phyloP scores from a whole-genome alignment of 176 grass and related monocot genomes.

The Aegilops tauschii region DNA sequence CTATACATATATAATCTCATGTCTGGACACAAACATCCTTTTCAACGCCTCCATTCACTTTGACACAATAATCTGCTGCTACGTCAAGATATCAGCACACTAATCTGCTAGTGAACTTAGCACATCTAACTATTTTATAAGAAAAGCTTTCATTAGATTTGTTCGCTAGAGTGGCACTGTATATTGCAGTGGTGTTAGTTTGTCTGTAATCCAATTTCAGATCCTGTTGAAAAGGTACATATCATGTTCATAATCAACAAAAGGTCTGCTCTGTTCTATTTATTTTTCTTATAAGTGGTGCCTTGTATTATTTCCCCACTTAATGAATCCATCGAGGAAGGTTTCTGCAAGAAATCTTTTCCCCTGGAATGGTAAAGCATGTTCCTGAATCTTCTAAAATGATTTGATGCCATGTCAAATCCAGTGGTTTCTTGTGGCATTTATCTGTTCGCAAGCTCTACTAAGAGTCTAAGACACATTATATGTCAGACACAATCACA shows the following conservation, averaged over 20 bases:
- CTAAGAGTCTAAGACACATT: background rate
- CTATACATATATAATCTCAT: background rate
- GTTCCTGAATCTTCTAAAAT: background rate
- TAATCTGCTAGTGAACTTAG: background rate
- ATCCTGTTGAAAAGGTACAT: background rate
- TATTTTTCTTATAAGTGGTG: background rate
- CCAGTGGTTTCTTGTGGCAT: background rate
- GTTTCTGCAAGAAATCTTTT: background rate
- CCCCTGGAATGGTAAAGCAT: background rate
- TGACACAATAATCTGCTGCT: background rate
- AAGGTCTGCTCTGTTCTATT: background rate
- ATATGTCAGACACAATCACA: background rate
- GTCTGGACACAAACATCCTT: background rate
- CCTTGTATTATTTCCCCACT: background rate
- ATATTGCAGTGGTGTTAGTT: background rate
- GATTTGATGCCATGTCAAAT: background rate
- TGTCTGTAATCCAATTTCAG: background rate
- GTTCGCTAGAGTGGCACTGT: background rate
- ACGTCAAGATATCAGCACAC: background rate
- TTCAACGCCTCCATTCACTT: background rate
- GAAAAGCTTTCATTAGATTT: background rate
- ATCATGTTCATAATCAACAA: background rate
- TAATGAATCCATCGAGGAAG: background rate
- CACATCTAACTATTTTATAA: background rate
- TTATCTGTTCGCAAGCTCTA: background rate